These are phyloP conservation scores for Trichothecium sympodiale DNA, from an alignment of 2,329 filamentous ascomycete genomes.

Conservation along the genomic window DNA sequence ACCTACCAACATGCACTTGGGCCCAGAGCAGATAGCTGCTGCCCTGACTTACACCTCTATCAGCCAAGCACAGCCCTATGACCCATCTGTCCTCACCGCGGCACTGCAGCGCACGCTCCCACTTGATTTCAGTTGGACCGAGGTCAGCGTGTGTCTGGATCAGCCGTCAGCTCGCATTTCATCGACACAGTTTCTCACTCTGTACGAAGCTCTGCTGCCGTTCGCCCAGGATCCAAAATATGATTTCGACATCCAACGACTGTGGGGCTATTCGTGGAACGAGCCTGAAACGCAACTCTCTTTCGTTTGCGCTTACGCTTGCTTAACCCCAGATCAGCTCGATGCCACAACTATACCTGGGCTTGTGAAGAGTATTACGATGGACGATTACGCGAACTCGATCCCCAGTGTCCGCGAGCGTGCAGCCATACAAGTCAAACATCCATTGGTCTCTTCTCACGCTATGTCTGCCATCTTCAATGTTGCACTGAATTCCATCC, in stretches of 20 bases:
- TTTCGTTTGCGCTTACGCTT: slow-evolving; percentile 83
- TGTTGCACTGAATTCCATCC: slow-evolving; percentile 49
- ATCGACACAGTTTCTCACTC: slow-evolving; percentile 64
- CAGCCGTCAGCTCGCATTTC: slow-evolving; percentile 66
- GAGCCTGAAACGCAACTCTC: slow-evolving; percentile 81
- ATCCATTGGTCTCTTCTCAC: slow-evolving; percentile 79
- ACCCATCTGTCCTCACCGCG: slow-evolving; percentile 46
- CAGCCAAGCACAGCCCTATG: slow-evolving; percentile 42
- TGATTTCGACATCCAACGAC: slow-evolving; percentile 67
- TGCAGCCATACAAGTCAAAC: slow-evolving; percentile 57
- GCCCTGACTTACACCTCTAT: slow-evolving; percentile 59
- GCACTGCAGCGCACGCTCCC: slow-evolving; percentile 51
- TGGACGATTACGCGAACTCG: slow-evolving; percentile 42
- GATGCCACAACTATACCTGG: slow-evolving; percentile 79
- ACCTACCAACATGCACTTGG: slow-evolving; percentile 48
- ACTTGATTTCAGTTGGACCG: slow-evolving; percentile 55
- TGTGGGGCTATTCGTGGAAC: slow-evolving; percentile 89
- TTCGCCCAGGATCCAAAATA: slow-evolving; percentile 45
- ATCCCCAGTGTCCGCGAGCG: slow-evolving; percentile 37
- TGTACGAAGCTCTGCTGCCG: slow-evolving; percentile 70
- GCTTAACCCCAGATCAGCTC: slow-evolving; percentile 61
- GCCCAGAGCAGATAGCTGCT: slow-evolving; percentile 71
- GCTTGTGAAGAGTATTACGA: slow-evolving; percentile 65
- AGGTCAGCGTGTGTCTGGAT: slow-evolving; percentile 72
- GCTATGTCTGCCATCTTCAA: slow-evolving; percentile 63